Base-by-base conservation (phyloP, 2,329 filamentous ascomycete species). In the Ramularia endophylla region DNA sequence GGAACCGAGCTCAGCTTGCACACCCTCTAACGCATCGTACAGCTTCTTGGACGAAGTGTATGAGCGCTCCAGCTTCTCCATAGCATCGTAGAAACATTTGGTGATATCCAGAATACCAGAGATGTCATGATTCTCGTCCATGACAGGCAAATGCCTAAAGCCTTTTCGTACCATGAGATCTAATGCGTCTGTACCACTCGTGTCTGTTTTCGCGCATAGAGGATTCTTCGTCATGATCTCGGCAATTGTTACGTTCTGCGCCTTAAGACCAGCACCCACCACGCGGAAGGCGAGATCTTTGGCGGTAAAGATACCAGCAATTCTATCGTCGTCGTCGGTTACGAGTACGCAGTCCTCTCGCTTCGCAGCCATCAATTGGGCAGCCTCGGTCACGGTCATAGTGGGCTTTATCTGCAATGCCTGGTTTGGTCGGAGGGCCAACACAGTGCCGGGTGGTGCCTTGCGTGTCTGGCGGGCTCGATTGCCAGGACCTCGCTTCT, bases 221-320 rank as follows among this genome's bases (percentile, higher is more conserved):
- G 92, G 92, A 70, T 98, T 98, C 75, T 97, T 95, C 63, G 92
- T 98, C 92, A 98, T 98, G 66, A 98, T 98, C 62, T 97, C 89
- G 53, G 88, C 85, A 62, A 98, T 95, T 16, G 87, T 94, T 56
- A 97, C 80, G 62, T 83, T 87, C 64, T 80, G 83, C 22, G 92
- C 85, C 71, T 95, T 94, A 59, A 89, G 76, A 19, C 92, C 92
- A 41, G 82, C 80, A 41, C 90, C 92, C 18, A 98, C 90, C 8
- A 98, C 92, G 44, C 92, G 82, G 73, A 97, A 98, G 13, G 92
- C 92, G 62, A 98, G 74, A 72, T 98, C 92, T 73, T 98, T 98
- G 53, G 92, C 92, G 1, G 92, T 98, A 66, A 98, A 98, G 65
- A 98, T 98, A 69, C 92, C 92, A 32, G 92, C 87, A 68, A 98